Evolutionary conservation across 192 early-diverging fungal genomes (phyloP).

Genomic region (Backusella psychrophila): DNA sequence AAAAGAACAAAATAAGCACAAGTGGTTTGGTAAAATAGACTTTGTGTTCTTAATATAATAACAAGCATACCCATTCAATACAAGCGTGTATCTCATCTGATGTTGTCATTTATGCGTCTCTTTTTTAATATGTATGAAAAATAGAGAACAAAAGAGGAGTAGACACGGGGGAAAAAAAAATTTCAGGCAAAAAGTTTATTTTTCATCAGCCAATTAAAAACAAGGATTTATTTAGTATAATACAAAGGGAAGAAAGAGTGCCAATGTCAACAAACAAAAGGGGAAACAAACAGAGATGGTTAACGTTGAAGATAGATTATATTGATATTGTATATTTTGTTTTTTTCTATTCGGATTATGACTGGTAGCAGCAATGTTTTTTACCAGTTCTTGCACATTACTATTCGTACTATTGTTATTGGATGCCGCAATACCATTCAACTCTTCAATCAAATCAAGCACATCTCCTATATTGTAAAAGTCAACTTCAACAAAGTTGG

Average conservation of each 20-base stretch:
- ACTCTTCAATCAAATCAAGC: slow-evolving; percentile 45
- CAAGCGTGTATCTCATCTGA: background rate
- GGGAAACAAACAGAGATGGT: background rate
- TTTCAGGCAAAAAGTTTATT: background rate
- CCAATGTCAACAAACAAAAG: background rate
- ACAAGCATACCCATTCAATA: background rate
- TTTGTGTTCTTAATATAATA: background rate
- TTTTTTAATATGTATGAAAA: background rate
- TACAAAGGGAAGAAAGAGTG: background rate
- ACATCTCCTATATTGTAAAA: slow-evolving; percentile 60
- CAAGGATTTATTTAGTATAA: background rate
- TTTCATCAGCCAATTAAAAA: background rate
- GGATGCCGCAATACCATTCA: slow-evolving; percentile 44
- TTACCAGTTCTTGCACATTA: background rate
- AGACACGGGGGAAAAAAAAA: background rate
- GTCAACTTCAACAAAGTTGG: slow-evolving; percentile 70
- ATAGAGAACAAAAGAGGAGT: background rate
- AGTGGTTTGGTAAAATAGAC: background rate
- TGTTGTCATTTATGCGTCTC: background rate
- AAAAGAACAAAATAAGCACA: background rate
- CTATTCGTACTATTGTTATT: background rate
- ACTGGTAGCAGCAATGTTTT: background rate
- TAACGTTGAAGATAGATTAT: background rate
- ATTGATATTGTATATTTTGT: background rate
- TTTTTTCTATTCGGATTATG: background rate